Percentiles rank a stretch among this genome's conserved stretches.
Conservation (phyloP, 73 alveolate species). For the Tetrahymena thermophila region DNA sequence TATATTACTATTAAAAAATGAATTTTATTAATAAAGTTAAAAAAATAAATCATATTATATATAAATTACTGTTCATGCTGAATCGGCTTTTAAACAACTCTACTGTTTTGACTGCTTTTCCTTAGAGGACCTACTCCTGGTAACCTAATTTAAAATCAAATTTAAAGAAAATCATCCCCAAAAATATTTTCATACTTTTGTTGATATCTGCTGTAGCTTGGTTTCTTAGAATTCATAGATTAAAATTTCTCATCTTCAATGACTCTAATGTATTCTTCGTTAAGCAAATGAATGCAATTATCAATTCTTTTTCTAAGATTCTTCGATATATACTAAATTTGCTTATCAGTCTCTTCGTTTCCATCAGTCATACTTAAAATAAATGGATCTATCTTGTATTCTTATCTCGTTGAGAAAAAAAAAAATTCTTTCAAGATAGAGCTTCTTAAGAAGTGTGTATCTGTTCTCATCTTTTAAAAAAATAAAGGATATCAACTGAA, state of each 20-base stretch:
- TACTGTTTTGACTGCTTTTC: neutral
- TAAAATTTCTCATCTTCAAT: neutral
- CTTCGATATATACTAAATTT: neutral
- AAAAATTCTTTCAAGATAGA: neutral
- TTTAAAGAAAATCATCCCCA: neutral
- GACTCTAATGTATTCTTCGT: neutral
- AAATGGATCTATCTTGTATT: neutral
- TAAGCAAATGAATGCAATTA: neutral
- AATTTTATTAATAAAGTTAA: no score
- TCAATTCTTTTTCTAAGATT: neutral
- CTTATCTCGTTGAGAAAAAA: neutral
- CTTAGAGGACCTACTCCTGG: neutral
- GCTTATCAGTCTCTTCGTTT: neutral
- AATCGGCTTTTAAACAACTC: neutral
- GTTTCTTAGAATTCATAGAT: neutral
- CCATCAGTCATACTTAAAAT: neutral
- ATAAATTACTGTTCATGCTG: neutral
- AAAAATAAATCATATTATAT: neutral
- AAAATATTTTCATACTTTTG: neutral
- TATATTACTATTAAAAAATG: neutral
- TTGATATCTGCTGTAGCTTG: neutral
- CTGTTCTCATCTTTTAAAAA: neutral
- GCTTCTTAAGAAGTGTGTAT: neutral
- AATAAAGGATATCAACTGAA: no score
- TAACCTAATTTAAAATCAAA: neutral